Percentiles rank a stretch among this genome's conserved stretches.
Conservation (phyloP, 805 yeast genomes). For the Starmerella roubikii region DNA sequence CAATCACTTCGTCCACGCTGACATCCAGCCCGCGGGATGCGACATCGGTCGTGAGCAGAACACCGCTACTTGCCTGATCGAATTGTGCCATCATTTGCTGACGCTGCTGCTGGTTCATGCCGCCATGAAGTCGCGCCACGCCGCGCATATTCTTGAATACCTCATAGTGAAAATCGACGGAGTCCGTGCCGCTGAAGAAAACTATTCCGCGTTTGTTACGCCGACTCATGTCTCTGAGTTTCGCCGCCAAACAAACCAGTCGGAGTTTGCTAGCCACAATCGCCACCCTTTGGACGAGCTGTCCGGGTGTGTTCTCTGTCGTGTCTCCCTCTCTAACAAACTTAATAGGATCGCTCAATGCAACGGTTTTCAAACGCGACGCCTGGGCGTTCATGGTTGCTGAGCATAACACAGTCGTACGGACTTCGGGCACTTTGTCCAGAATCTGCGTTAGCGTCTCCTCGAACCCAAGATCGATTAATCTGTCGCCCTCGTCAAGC, state of each 20-base stretch:
- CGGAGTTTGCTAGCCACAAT: conserved; percentile 88
- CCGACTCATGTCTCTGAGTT: conserved; percentile 36
- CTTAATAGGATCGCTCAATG: conserved; percentile 54
- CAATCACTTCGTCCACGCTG: conserved; percentile 74
- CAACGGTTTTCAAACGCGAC: conserved; percentile 62
- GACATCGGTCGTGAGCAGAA: conserved; percentile 90
- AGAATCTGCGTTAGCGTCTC: conserved; percentile 76
- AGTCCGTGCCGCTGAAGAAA: conserved; percentile 85
- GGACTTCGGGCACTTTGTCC: conserved; percentile 43
- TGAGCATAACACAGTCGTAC: conserved; percentile 78
- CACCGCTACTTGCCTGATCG: conserved; percentile 33
- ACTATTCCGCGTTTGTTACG: conserved; percentile 38
- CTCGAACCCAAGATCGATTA: conserved; percentile 93
- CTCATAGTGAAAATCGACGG: conserved; percentile 86
- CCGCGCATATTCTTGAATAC: conserved; percentile 52
- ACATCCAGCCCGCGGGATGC: conserved; percentile 94
- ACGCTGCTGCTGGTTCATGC: conserved; percentile 71
- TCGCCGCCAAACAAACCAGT: conserved; percentile 63
- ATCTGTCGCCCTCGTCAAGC: conserved; percentile 90
- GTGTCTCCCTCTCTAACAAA: conserved; percentile 34
- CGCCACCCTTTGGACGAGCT: conserved; percentile 63
- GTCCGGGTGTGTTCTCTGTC: conserved; percentile 64
- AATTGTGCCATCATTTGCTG: conserved; percentile 46
- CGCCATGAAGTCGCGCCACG: conserved; percentile 74
- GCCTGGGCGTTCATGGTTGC: conserved; percentile 84